Base-by-base conservation (phyloP, 805 yeast genomes). In the Candida ortonii region DNA sequence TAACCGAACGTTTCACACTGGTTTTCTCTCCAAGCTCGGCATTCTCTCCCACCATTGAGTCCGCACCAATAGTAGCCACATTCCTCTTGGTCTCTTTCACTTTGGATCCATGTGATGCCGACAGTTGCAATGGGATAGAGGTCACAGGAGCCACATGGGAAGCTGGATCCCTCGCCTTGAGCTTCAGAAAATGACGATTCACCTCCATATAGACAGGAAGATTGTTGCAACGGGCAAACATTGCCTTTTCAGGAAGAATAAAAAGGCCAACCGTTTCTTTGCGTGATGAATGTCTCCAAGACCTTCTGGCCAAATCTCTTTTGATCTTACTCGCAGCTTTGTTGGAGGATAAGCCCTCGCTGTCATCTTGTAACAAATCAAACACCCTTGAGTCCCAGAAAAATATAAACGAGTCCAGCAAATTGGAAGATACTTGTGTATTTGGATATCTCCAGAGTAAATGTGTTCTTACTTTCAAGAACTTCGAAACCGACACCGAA, bases 401-500 rank as follows among this genome's bases (percentile, higher is more conserved):
- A 49, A 75, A 80, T 17, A 93, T 83, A 34, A 79, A 76, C 7
- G 95, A 71, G 52, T 86, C 83, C 39, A 87, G 66, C 38, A 88
- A 62, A 41, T 77, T 79, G 4, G 89, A 79, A 12, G 96, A 84
- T 6, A 88, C 85, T 12, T 77, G 72, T 4, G 87, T 65, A 42
- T 78, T 75, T 25, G 97, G 95, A 56, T 79, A 78, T 57, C 83
- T 76, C 97, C 97, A 93, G 22, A 84, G 67, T 76, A 93, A 70
- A 46, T 89, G 93, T 28, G 93, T 81, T 62, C 97, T 76, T 33
- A 90, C 65, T 43, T 79, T 76, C 34, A 93, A 64, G 28, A 78
- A 73, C 61, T 88, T 85, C 37, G 79, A 76, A 43, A 75, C 70
- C n/a, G 77, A 78, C 12, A 86, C 83, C 28, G 78, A 76, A 28